Percentiles rank a stretch among this genome's conserved stretches.
phyloP scores from a whole-genome alignment of 2,329 filamentous ascomycete genomes.

The Xylariomycetidae sp. region DNA sequence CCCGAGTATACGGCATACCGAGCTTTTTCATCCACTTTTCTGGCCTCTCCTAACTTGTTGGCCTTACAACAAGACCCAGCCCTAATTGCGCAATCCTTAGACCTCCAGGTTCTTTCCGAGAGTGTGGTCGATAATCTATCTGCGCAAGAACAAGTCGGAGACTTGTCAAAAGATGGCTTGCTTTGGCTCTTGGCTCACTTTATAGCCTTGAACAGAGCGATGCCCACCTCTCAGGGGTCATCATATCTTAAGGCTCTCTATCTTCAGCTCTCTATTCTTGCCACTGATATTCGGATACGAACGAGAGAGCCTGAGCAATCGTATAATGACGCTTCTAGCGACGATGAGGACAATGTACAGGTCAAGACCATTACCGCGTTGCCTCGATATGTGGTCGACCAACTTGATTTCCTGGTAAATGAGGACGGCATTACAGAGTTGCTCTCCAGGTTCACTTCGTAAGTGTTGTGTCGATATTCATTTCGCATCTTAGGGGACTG shows the following conservation, averaged over 20 bases:
- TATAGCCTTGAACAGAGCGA: constrained; percentile 49
- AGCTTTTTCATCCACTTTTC: constrained; percentile 25
- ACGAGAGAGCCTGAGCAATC: constrained; percentile 20
- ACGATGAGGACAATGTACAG: constrained; percentile 35
- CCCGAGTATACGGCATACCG: constrained; percentile 16
- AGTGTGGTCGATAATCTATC: constrained; percentile 35
- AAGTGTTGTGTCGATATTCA: constrained; percentile 20
- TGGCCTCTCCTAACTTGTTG: constrained; percentile 28
- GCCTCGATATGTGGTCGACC: constrained; percentile 56
- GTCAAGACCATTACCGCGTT: constrained; percentile 29
- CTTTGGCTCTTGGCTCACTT: constrained; percentile 66
- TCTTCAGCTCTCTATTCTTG: constrained; percentile 47
- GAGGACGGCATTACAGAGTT: constrained; percentile 67
- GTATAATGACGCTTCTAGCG: constrained; percentile 32
- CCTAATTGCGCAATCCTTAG: constrained; percentile 32
- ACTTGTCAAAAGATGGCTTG: constrained; percentile 36
- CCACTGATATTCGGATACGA: constrained; percentile 45
- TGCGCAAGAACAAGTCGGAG: constrained; percentile 13
- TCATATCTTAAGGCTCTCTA: constrained; percentile 48
- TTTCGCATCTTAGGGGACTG: too few species aligned
- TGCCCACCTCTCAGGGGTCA: constrained; percentile 17
- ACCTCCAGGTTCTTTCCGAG: constrained; percentile 35
- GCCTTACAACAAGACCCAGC: constrained; percentile 37
- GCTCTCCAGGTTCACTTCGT: constrained; percentile 40
- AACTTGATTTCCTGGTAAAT: constrained; percentile 68